These are phyloP conservation scores for Tylopilus rubrobrunneus DNA, from an alignment of 768 basidiomycete genomes.

Conservation along the genomic window DNA sequence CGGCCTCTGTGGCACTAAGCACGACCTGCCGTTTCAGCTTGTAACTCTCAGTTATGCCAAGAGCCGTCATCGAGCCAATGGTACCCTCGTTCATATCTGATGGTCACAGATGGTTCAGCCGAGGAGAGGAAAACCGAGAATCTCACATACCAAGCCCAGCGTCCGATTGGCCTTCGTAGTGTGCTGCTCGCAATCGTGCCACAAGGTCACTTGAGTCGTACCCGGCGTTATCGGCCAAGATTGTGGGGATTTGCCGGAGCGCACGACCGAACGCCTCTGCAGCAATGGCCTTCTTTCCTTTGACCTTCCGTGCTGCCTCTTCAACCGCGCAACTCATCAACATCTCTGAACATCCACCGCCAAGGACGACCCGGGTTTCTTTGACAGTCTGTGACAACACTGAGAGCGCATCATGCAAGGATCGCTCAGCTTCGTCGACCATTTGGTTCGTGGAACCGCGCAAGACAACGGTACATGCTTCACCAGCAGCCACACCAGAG, in stretches of 20 bases:
- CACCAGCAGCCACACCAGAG: slow-evolving; percentile 96
- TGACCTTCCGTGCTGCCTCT: slow-evolving; percentile 75
- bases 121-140: not conserved
- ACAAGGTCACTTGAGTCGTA: slow-evolving; percentile 98
- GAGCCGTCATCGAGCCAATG: slow-evolving; percentile 81
- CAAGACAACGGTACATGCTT: slow-evolving; percentile 96
- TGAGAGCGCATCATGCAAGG: slow-evolving; percentile 94
- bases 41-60: slow-evolving; percentile 95
- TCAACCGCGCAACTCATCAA: slow-evolving; percentile 94
- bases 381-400: slow-evolving; percentile 97
- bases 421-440: slow-evolving; percentile 98
- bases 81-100: slow-evolving; percentile 85
- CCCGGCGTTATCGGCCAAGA: slow-evolving; percentile 96
- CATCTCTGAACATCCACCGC: slow-evolving; percentile 98
- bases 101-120: not conserved
- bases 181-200: slow-evolving; percentile 82
- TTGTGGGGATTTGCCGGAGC: slow-evolving; percentile 91
- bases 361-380: slow-evolving; percentile 91
- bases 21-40: slow-evolving; percentile 97
- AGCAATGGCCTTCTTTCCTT: slow-evolving; percentile 95
- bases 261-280: slow-evolving; percentile 89
- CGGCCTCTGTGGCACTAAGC: slow-evolving; percentile 89
- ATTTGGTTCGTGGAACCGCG: slow-evolving; percentile 98
- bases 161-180: slow-evolving; percentile 84
- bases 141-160: slow-evolving; percentile 78